Percentiles rank a stretch among this genome's conserved stretches.
Evolutionary conservation across 2,329 filamentous ascomycete genomes (phyloP).

Genomic region (Colletotrichum abscissum): DNA sequence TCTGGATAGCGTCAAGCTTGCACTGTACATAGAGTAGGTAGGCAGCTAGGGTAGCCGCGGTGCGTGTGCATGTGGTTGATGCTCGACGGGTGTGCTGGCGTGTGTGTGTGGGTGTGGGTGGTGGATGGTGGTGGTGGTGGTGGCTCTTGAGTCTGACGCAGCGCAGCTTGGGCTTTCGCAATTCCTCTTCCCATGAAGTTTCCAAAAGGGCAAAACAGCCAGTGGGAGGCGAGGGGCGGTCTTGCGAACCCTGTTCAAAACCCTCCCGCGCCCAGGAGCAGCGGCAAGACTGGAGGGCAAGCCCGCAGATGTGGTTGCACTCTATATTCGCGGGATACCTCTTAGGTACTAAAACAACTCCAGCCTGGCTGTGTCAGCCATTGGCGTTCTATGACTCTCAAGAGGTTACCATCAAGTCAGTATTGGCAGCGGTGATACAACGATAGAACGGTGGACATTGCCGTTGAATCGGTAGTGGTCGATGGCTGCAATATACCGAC

Average conservation of each 20-base stretch:
- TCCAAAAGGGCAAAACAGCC: slow-evolving; percentile 11
- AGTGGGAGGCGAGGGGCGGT: slow-evolving; percentile 17
- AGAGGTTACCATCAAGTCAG: not conserved
- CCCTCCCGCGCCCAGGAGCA: slow-evolving; percentile 22
- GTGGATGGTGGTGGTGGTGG: not conserved
- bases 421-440: not conserved
- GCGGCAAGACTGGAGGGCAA: not conserved
- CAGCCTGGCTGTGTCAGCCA: not conserved
- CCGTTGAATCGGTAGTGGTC: not conserved
- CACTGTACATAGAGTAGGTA: slow-evolving; percentile 6
- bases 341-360: not conserved
- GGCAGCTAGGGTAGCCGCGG: not conserved
- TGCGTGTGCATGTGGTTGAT: not conserved
- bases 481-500: not conserved
- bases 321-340: slow-evolving; percentile 11
- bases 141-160: not conserved
- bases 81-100: slow-evolving; percentile 2
- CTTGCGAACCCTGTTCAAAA: slow-evolving; percentile 19
- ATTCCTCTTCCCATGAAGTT: not conserved
- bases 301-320: slow-evolving; percentile 13
- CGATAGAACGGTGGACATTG: not conserved
- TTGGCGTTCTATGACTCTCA: not conserved
- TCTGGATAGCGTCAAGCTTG: slow-evolving; percentile 1
- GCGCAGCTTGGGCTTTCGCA: slow-evolving; percentile 2
- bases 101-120: not conserved